These are phyloP conservation scores for Fragilaria crotonensis DNA, from an alignment of 108 stramenopile species.

Conservation along the genomic window DNA sequence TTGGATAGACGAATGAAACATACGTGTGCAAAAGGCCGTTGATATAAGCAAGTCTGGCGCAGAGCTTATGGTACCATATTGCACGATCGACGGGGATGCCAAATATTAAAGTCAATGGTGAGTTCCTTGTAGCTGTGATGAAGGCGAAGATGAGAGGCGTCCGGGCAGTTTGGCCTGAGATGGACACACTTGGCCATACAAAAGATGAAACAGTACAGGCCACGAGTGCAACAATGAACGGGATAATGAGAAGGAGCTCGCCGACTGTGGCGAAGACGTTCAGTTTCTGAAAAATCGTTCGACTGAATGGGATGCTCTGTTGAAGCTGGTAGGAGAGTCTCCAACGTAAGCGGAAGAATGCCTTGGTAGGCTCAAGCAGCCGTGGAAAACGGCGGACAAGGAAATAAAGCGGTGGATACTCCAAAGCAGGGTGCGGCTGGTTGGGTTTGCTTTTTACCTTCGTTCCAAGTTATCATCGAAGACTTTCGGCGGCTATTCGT, in stretches of 20 bases:
- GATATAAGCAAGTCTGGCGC: conserved; percentile 17
- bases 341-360: conserved; percentile 9
- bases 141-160: conserved; percentile 15
- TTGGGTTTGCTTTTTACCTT: conserved; percentile 5
- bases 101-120: conserved; percentile 26
- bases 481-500: too few species aligned
- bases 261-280: conserved; percentile 15
- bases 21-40: conserved; percentile 27
- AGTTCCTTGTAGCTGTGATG: conserved; percentile 34
- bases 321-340: conserved; percentile 8
- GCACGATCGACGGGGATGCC: conserved; percentile 53
- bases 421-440: conserved; percentile 9
- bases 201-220: conserved; percentile 5
- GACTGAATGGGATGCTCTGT: not conserved
- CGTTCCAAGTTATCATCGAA: not conserved
- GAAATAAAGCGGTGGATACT: conserved; percentile 18
- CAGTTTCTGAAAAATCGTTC: conserved; percentile 2
- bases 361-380: conserved; percentile 2
- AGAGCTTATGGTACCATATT: conserved; percentile 39
- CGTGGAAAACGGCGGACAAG: not conserved
- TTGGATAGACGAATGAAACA: conserved; percentile 14
- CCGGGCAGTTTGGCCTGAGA: conserved; percentile 13
- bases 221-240: conserved; percentile 5
- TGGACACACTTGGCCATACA: conserved; percentile 9
- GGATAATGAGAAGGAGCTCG: conserved; percentile 8